Base-by-base conservation (phyloP, 805 yeast species). In the Saccharomyces kudriavzevii region DNA sequence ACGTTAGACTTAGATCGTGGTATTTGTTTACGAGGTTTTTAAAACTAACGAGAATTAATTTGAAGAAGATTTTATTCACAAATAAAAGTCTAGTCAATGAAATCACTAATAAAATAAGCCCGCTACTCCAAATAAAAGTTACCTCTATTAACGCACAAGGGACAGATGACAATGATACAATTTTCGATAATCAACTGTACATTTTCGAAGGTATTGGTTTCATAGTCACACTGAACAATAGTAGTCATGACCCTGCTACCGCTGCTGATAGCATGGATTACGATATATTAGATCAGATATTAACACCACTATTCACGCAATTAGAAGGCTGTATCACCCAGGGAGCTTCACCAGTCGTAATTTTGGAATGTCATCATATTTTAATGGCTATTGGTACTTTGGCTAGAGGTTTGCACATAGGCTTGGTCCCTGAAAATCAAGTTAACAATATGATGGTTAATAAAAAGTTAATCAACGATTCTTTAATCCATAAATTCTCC, bases 381-480 rank as follows among this genome's bases (percentile, higher is more conserved):
- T 71, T 94, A 49, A 81, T 89, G 82, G 91, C 97, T 0, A 81
- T 92, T 47, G 97, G 97, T 47, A 89, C 97, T 0, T 78, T 91
- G 63, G 85, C 90, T 3, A 81, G 94, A 66, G 98, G 98, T 4
- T 82, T 87, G 62, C 94, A 85, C 54, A 66, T 68, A 26, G 73
- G 73, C 6, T 50, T 70, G n/a, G 70, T 70, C n/a, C 72, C 73
- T 6, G 73, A 70, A 31, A 69, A 67, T 52, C 70, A 69, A 57
- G 71, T 69, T 26, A 70, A 69, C 51, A 78, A 77, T 50, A 65
- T 66, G 5, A 58, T 64, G 26, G 66, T 65, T 14, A 67, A 61
- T 51, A 63, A 64, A 49, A 66, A 63, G 51, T 56, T 67, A 17
- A 61, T 69, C 45, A 60, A 63, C 28, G 59, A 56, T 53, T 61